These are phyloP conservation scores for Phytophthora melonis DNA, from an alignment of 352 stramenopile species.

Conservation along the genomic window DNA sequence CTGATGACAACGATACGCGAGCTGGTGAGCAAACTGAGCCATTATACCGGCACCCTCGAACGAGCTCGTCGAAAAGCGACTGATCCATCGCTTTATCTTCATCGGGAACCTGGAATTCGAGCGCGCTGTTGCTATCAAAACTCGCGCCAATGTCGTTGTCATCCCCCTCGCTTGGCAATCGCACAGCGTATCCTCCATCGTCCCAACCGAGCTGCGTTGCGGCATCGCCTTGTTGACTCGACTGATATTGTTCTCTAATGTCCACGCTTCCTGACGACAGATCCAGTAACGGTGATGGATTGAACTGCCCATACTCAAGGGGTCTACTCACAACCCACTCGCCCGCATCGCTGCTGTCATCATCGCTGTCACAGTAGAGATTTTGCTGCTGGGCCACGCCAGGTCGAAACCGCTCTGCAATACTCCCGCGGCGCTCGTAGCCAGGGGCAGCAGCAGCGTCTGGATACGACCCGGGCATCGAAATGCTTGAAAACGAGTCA, in stretches of 20 bases:
- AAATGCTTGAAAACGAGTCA: slow-evolving; percentile 16
- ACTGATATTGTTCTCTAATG: slow-evolving; percentile 34
- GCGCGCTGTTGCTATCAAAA: slow-evolving; percentile 39
- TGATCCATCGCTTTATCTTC: slow-evolving; percentile 35
- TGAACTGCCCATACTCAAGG: slow-evolving; percentile 35
- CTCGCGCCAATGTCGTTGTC: slow-evolving; percentile 35
- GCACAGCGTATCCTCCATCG: slow-evolving; percentile 25
- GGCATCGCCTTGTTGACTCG: slow-evolving; percentile 19
- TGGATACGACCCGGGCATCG: slow-evolving; percentile 3
- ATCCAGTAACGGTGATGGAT: slow-evolving; percentile 24
- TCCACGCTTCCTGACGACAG: slow-evolving; percentile 42
- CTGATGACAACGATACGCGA: slow-evolving; percentile 22
- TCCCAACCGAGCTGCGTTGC: slow-evolving; percentile 30
- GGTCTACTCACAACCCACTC: slow-evolving; percentile 29
- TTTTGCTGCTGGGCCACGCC: slow-evolving; percentile 22
- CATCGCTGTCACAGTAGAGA: slow-evolving; percentile 38
- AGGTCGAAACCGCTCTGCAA: slow-evolving; percentile 20
- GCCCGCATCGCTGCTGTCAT: slow-evolving; percentile 34
- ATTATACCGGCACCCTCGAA: slow-evolving; percentile 16
- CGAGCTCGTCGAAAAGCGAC: slow-evolving; percentile 29
- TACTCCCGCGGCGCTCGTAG: slow-evolving; percentile 7
- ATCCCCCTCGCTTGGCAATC: slow-evolving; percentile 29
- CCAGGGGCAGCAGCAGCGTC: not conserved
- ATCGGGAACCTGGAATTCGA: slow-evolving; percentile 38
- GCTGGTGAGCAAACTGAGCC: slow-evolving; percentile 13